Evolutionary conservation across 805 yeast genomes (phyloP).

Genomic region (Blastobotrys peoriensis): DNA sequence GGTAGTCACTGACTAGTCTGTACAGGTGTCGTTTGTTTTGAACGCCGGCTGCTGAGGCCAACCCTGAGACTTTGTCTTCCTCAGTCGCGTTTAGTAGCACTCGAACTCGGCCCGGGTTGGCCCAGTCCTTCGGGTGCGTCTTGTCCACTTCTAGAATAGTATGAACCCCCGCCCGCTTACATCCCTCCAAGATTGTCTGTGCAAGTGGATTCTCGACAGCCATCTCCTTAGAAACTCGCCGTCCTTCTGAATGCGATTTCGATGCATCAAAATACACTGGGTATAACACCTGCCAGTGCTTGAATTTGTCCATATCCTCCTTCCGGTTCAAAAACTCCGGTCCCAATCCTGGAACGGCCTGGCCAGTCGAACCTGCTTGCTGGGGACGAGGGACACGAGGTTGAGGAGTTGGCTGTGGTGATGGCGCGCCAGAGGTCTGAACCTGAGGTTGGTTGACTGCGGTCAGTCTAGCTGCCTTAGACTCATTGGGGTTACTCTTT

Average conservation of each 20-base stretch:
- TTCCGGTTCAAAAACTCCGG: conserved; percentile 39
- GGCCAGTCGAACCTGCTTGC: conserved; percentile 8
- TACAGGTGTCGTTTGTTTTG: conserved; percentile 62
- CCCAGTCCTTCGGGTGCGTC: conserved; percentile 93
- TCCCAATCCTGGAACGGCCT: conserved; percentile 11
- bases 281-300: conserved; percentile 67
- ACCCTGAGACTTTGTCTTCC: conserved; percentile 22
- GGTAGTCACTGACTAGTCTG: conserved; percentile 51
- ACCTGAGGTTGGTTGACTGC: conserved; percentile 9
- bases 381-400: conserved; percentile 12
- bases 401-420: conserved; percentile 4
- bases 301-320: conserved; percentile 54
- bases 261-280: conserved; percentile 88
- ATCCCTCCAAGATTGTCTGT: conserved; percentile 70
- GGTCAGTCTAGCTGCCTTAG: not conserved
- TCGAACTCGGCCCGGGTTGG: conserved; percentile 95
- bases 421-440: conserved; percentile 12
- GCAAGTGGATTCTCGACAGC: conserved; percentile 90
- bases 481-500: conserved; percentile 16
- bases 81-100: conserved; percentile 56
- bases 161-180: conserved; percentile 32
- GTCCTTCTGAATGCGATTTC: conserved; percentile 72
- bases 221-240: conserved; percentile 61
- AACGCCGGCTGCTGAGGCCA: conserved; percentile 19
- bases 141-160: conserved; percentile 54